Base-by-base conservation (phyloP, 805 yeast genomes). In the Saccharomycopsis selenospora region DNA sequence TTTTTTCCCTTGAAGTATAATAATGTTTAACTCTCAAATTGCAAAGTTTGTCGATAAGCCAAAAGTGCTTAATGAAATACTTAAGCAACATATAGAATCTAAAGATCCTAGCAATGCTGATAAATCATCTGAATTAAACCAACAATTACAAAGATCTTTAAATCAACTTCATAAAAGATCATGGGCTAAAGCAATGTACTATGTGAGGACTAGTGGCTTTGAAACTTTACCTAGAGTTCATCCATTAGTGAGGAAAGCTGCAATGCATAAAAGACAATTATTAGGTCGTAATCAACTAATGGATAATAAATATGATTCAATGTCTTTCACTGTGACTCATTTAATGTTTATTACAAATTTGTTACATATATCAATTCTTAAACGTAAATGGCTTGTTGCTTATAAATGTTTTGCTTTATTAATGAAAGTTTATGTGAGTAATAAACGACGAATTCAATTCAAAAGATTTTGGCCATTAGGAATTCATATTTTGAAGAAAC, bases 391-490 rank as follows among this genome's bases (percentile, higher is more conserved):
- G 45, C 17, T 22, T 13, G 47, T 36, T 20, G 52, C 54, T 4
- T 51, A 45, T 28, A 45, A 42, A 20, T 27, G 45, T 13, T 47
- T 29, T 42, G 42, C 45, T 14, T 17, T 45, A 17, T 17, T 51
- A 17, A 36, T 51, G 38, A 40, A 43, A 20, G n/a, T 47, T 18
- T 42, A 48, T 30, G 38, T 33, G 8, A 10, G 38, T 14, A 33
- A 33, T 20, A 33, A 33, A 20, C 38, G 4, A 14, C 17, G 38
- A 20, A 33, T 33, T n/a, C 18, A 36, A 18, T 50, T 50, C 26
- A 24, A 33, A n/a, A 14, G 20, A 8, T 27, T 47, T 10, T 50
- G 54, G 54, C 51, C 54, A 11, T 36, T 50, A 3, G 54, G 51
- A 14, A 18, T 50, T 17, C 33, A 41, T 17, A 45, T 50, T 14